Conservation (phyloP, 2,329 filamentous ascomycete genomes). For the Colletotrichum abscissum region DNA sequence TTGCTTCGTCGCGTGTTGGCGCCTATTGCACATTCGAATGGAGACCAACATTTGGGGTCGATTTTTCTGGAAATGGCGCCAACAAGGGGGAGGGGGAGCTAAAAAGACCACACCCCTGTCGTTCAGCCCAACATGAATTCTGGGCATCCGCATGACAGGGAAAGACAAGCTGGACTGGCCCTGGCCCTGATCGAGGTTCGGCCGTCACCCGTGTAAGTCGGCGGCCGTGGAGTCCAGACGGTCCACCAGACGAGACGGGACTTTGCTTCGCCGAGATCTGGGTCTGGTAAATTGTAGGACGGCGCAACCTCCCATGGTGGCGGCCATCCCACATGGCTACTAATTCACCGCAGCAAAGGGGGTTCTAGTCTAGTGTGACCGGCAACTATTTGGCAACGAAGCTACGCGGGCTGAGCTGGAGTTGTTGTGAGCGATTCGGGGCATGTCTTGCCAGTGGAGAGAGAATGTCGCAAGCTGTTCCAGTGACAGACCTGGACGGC, state of each 20-base stretch:
- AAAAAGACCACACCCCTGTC: constrained; percentile 31
- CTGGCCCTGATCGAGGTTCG: background rate
- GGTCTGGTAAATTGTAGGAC: constrained; percentile 17
- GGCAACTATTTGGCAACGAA: background rate
- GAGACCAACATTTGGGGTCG: constrained; percentile 28
- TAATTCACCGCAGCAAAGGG: background rate
- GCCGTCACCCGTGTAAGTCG: constrained; percentile 24
- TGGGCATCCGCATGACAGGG: constrained; percentile 14
- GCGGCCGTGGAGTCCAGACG: constrained; percentile 4
- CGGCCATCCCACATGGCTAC: background rate
- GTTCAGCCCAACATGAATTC: constrained; percentile 35
- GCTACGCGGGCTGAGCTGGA: constrained; percentile 2
- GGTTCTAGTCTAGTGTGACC: background rate
- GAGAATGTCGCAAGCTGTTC: background rate
- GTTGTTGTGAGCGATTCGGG: background rate
- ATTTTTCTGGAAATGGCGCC: constrained; percentile 22
- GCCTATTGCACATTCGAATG: constrained; percentile 8
- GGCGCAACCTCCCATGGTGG: constrained; percentile 11
- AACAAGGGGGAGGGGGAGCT: constrained; percentile 9
- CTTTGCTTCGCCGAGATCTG: constrained; percentile 4
- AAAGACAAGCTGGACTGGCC: constrained; percentile 17
- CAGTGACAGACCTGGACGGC: background rate
- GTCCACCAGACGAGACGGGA: constrained; percentile 1
- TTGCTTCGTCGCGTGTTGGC: background rate
- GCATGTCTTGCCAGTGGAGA: background rate